Evolutionary conservation across 768 basidiomycete genomes (phyloP), one percentile per base, ranked within the genome.

Genomic region (Leucocoprinus sp.): DNA sequence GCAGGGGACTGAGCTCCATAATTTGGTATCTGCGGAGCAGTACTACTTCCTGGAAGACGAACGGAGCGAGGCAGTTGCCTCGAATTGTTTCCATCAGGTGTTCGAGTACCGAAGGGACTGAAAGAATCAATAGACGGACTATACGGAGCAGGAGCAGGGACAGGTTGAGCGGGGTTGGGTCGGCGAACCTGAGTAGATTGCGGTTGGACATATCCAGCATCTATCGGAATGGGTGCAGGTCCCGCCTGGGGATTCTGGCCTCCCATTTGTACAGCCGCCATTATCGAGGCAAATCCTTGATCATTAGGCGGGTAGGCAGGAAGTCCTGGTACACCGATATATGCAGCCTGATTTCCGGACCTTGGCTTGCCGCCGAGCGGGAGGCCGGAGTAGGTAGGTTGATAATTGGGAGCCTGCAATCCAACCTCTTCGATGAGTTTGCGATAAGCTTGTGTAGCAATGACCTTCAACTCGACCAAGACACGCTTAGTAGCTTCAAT

Each of bases 351-450:
- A 27, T 68, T 65, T 48, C 70, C 64, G 61, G 80, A 80, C 40
- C 69, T 64, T 29, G 61, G 55, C 64, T 88, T 88, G 50, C 78
- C 74, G 50, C 72, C 69, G 5, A 78, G 70, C 41, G 77, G 71
- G 5, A 80, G 68, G 49, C 74, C 75, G 12, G 78, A 70, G 61
- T 87, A 89, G 11, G 80, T 80, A 9, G 87, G 82, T 62, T 89
- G 85, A 64, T 88, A 84, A 66, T 82, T 90, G 43, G 86, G 88
- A 37, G 92, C 84, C 5, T 90, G 87, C 35, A 97, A 66, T 9
- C 93, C 93, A 51, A 96, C 92, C 65, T 95, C 93, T 61, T 96
- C 92, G 45, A 96, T 87, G 38, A 98, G 72, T 48, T 89, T 77
- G 50, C 91, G 83, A 62, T 97, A 98, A 11, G 92, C 90, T 55